phyloP scores from a whole-genome alignment of 345 rosid species.

The Alliaria petiolata region DNA sequence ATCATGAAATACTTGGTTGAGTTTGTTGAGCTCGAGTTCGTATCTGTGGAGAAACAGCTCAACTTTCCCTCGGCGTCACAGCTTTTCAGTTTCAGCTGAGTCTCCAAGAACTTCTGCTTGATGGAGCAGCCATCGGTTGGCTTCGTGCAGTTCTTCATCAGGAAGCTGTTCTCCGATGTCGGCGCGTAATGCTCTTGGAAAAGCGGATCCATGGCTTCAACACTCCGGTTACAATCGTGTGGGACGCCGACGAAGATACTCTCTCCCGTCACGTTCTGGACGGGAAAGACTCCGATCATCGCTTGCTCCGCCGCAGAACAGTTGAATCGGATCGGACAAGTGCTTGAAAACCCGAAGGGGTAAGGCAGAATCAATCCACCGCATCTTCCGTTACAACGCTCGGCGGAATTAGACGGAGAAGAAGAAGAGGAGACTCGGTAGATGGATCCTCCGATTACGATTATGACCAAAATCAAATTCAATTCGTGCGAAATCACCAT shows the following conservation, averaged over 20 bases:
- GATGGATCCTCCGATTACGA: conserved; percentile 17
- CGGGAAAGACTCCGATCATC: conserved; percentile 44
- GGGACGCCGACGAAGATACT: conserved; percentile 40
- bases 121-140: conserved; percentile 35
- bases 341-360: conserved; percentile 75
- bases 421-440: background rate
- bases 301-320: conserved; percentile 25
- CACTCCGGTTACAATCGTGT: conserved; percentile 15
- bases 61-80: conserved; percentile 35
- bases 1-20: conserved; percentile 25
- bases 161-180: conserved; percentile 46
- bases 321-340: conserved; percentile 42
- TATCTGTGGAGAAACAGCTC: conserved; percentile 40
- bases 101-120: conserved; percentile 28
- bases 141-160: conserved; percentile 46
- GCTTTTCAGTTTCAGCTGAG: background rate
- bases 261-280: conserved; percentile 49
- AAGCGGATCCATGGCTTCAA: conserved; percentile 19
- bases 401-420: background rate
- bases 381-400: conserved; percentile 29
- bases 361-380: conserved; percentile 31
- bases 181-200: conserved; percentile 44
- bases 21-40: background rate
- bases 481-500: background rate
- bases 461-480: conserved; percentile 3